These are phyloP conservation scores for Ceratobasidium sp. DNA, from an alignment of 1,284 basidiomycete species.

Conservation along the genomic window DNA sequence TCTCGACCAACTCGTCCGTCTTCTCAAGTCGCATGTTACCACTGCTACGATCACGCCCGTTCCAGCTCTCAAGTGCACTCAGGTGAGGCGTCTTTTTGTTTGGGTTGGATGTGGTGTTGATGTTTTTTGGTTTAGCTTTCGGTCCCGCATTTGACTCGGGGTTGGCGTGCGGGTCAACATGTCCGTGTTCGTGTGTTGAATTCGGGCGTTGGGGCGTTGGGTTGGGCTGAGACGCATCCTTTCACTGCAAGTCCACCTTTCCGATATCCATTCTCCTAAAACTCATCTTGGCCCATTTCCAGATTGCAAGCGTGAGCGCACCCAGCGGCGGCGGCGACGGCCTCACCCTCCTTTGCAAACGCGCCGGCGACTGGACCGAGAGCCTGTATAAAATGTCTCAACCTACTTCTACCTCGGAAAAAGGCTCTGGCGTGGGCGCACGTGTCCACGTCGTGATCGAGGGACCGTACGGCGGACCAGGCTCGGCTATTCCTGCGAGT, in stretches of 20 bases:
- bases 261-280: background rate
- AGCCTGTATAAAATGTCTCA: conserved; percentile 35
- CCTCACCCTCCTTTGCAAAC: conserved; percentile 44
- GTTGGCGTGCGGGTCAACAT: conserved; percentile 49
- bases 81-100: background rate
- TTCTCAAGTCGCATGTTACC: conserved; percentile 43
- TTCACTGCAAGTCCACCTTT: conserved; percentile 44
- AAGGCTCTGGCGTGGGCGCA: conserved; percentile 37
- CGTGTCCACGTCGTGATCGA: conserved; percentile 47
- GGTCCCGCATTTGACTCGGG: conserved; percentile 44
- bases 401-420: background rate
- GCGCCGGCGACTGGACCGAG: conserved; percentile 45
- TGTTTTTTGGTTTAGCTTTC: conserved; percentile 2
- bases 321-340: conserved; percentile 43
- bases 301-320: conserved; percentile 46
- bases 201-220: conserved; percentile 31
- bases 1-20: conserved; percentile 44
- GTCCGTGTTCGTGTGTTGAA: conserved; percentile 47
- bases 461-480: conserved; percentile 48
- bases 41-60: conserved; percentile 44
- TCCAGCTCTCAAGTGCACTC: conserved; percentile 45
- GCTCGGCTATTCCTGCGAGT: conserved; percentile 45
- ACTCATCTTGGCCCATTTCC: background rate
- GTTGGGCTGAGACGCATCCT: conserved; percentile 46
- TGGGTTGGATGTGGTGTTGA: background rate